Evolutionary conservation across 2,329 filamentous ascomycete species (phyloP), one percentile per base, ranked within the genome.

Genomic region (Microthyrium microscopicum): DNA sequence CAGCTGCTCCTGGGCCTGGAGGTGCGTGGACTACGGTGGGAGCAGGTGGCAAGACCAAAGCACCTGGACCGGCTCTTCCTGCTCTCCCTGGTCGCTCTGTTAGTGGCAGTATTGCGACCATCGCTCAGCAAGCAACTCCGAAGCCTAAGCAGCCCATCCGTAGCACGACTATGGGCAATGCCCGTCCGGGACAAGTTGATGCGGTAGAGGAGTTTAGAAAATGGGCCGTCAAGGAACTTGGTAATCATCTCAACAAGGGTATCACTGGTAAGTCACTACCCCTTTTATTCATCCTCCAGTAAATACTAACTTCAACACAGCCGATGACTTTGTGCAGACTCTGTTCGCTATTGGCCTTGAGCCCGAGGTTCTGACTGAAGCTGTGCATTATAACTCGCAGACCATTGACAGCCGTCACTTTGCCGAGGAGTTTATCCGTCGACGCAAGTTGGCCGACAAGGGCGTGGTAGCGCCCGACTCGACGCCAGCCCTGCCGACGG

Each of bases 381-480:
- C 79, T 6, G 78, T 95, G 16, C 93, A 95, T 55, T 72, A 73
- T 38, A 78, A 73, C 51, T 91, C 82, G 2, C 78, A 77, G 46
- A 91, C 85, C 1, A 81, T 98, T 56, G 84, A 98, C 49, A 84
- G 82, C 1, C 78, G 80, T 31, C 83, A 91, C 48, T 95, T 95
- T 49, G 84, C 83, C 0, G 81, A 92, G 39, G 89, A 98, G 54
- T 98, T 89, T 49, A 71, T 95, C 38, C 79, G 85, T 21, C 84
- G 87, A 46, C 87, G 85, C 59, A 91, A 80, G 64, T 70, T 91
- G 2, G 87, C 89, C 1, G 87, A 95, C 45, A 89, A 85, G 61
- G 89, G 89, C 25, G 70, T 94, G 26, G 65, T 92, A 13, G 79
- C 84, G 52, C 77, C 79, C 35, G 65, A 72, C 12, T 63, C 68